These are phyloP conservation scores for Trypanosoma avium DNA, from an alignment of 208 protist genomes.

Conservation along the genomic window DNA sequence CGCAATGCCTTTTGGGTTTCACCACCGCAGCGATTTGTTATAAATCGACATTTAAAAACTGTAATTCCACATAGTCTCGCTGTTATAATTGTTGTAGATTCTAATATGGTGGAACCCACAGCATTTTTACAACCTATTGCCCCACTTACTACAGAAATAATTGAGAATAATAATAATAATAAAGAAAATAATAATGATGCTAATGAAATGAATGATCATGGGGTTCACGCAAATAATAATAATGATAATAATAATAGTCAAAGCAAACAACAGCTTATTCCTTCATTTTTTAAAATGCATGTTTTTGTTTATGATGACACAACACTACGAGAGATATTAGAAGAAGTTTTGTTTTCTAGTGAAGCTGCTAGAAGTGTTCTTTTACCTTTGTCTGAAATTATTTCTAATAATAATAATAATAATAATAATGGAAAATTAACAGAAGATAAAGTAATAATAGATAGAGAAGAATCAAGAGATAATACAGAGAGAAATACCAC, in stretches of 20 bases:
- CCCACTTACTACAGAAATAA: neutral
- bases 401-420: neutral
- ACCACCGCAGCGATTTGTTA: constrained; percentile 9
- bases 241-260: too few relatives aligned
- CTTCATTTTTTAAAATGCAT: constrained; percentile 18
- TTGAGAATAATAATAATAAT: neutral
- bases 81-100: constrained; percentile 12
- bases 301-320: constrained; percentile 28
- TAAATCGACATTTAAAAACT: constrained; percentile 7
- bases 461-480: neutral
- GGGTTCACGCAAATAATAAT: too few relatives aligned
- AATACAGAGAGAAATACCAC: too few relatives aligned
- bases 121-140: constrained; percentile 18
- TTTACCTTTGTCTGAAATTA: neutral
- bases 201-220: too few relatives aligned
- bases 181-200: too few relatives aligned
- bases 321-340: constrained; percentile 26
- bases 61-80: constrained; percentile 21
- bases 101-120: constrained; percentile 13
- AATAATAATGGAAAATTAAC: neutral
- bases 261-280: too few relatives aligned
- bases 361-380: constrained; percentile 5
- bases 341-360: constrained; percentile 17
- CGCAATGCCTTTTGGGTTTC: constrained; percentile 20
- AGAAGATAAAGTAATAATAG: neutral